These are phyloP conservation scores for Eucalyptus curtisii DNA, from an alignment of 345 rosid genomes.

Conservation along the genomic window DNA sequence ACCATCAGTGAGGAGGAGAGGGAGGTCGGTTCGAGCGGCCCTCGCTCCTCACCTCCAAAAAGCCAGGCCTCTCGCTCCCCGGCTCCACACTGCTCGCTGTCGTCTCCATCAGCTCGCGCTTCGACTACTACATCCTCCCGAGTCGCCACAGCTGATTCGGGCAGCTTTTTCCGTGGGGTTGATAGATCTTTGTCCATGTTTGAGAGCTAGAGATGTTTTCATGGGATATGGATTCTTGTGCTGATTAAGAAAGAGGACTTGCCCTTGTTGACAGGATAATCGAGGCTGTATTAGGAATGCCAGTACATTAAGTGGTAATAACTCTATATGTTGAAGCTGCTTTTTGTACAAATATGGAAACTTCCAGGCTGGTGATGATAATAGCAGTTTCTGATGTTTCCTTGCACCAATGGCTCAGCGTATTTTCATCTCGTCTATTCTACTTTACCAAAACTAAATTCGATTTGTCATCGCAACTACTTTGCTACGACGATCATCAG, in stretches of 20 bases:
- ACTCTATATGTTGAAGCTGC: neutral
- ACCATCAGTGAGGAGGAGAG: conserved; percentile 86
- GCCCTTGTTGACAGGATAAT: neutral
- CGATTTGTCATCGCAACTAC: neutral
- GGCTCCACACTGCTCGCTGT: neutral
- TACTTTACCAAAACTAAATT: neutral
- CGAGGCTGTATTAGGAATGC: neutral
- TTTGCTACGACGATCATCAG: neutral
- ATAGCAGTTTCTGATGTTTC: neutral
- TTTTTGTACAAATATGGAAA: neutral
- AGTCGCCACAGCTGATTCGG: neutral
- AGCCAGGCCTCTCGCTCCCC: neutral
- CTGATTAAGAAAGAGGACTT: neutral
- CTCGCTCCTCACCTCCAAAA: neutral
- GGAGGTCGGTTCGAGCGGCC: conserved; percentile 7
- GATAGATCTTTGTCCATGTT: conserved; percentile 14
- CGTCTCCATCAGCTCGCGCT: neutral
- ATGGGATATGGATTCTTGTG: neutral
- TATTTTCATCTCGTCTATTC: neutral
- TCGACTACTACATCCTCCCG: neutral
- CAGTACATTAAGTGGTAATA: neutral
- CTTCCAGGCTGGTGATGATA: neutral
- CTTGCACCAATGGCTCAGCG: neutral
- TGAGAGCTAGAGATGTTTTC: neutral
- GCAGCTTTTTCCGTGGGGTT: conserved; percentile 11